Base-by-base conservation (phyloP, 768 basidiomycete genomes). In the Floccularia luteovirens region DNA sequence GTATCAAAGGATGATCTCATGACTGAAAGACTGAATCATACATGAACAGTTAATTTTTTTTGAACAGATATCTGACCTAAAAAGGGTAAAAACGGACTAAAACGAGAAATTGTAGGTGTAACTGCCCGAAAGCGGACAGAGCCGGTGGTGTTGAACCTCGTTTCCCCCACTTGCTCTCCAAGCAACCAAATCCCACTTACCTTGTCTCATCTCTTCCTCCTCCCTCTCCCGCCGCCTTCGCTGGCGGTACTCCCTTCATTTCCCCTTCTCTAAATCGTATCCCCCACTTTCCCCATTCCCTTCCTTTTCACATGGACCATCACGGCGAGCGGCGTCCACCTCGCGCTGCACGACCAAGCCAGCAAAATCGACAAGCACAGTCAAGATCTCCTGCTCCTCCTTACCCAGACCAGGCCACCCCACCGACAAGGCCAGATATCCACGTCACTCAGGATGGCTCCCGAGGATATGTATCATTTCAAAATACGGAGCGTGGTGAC, bases 401-500 rank as follows among this genome's bases (percentile, higher is more conserved):
- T 34, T 66, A 72, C 55, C 57, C 56, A 35, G 57, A 61, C 42
- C 54, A 46, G 30, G 25, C 43, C n/a, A 5, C 50, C 24, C 46
- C 51, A 21, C 50, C 47, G 14, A 41, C 58, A 42, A 47, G 60
- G 27, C 59, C 62, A 3, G 52, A 57, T n/a, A 55, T 63, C 32
- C 48, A 58, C 24, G 62, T 59, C 23, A 56, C 48, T 43, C 63
- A 68, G 25, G 51, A 56, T 41, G 46, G 60, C n/a, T n/a, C n/a
- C n/a, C 59, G 64, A 48, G 56, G 65, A 31, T 72, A 67, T 48
- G 79, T 90, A 19, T 80, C 81, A 24, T 90, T 90, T 55, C 79
- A 80, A 58, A 69, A 67, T 41, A 66, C 48, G 13, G 86, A 89
- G 55, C 74, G 71, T 53, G 85, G 85, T 35, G 84, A 86, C 61